Percentiles rank a stretch among this genome's conserved stretches.
Evolutionary conservation across 1,284 basidiomycete species (phyloP).

Genomic region (Leccinum ponderosum): DNA sequence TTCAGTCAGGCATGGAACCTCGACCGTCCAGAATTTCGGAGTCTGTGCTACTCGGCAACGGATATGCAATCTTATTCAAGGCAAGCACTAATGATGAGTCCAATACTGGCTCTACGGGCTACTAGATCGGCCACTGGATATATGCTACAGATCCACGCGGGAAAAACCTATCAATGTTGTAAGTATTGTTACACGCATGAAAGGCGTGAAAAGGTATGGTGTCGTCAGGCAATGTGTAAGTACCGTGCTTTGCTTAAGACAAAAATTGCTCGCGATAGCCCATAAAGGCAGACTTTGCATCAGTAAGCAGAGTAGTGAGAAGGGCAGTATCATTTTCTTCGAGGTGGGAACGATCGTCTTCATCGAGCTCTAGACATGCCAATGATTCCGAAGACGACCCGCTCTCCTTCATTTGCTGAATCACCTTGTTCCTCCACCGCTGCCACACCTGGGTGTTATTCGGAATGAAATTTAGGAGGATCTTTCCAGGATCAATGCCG

Average conservation of each 20-base stretch:
- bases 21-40: background rate
- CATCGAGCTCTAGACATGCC: slow-evolving; percentile 6
- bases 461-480: slow-evolving; percentile 27
- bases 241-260: background rate
- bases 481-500: slow-evolving; percentile 12
- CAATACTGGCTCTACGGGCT: background rate
- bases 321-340: slow-evolving; percentile 13
- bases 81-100: background rate
- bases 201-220: background rate
- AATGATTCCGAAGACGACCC: background rate
- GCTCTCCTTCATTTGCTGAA: slow-evolving; percentile 20
- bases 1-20: background rate
- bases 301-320: slow-evolving; percentile 19
- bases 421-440: slow-evolving; percentile 29
- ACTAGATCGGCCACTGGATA: background rate
- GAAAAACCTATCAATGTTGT: background rate
- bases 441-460: slow-evolving; percentile 33
- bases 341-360: slow-evolving; percentile 15
- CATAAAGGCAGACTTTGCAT: slow-evolving; percentile 24
- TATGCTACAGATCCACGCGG: background rate
- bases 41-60: background rate
- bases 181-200: background rate
- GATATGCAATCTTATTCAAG: background rate
- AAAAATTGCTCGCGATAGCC: slow-evolving; percentile 23
- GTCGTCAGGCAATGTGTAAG: background rate